Evolutionary conservation across 148 eudicot genomes (phyloP), one percentile per base, ranked within the genome.

Genomic region (Cornus suecica): DNA sequence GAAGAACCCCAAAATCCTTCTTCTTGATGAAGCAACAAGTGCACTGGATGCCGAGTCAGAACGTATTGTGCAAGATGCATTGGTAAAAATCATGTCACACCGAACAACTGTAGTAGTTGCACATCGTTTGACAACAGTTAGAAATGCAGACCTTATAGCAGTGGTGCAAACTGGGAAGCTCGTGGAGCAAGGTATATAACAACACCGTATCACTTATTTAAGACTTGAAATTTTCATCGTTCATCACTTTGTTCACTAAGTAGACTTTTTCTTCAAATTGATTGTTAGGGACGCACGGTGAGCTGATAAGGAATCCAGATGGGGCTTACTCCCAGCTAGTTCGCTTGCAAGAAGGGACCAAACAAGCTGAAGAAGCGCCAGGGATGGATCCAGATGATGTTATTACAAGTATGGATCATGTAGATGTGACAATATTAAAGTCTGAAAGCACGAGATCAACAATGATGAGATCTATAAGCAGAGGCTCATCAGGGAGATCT

Each of bases 41-140:
- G 98, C 98, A 8, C 83, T 93, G 6, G 97, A 93, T 81, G 91
- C 92, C 5, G 98, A 93, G 72, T 93, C 98, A 28, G 98, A 93
- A 73, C 90, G 92, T 9, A 64, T 87, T 31, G 98, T 93, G 13
- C 98, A 93, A 81, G 93, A 91, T 69, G 98, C 98, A 10, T 89
- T 93, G 32, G 93, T 89, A 51, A 89, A 88, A 16, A 81, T 89
- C 9, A 93, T 93, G 97, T 41, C 84, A 61, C 83, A 86, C 37
- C 69, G 97, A 77, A 93, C 98, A 27, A 93, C 98, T 14, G 87
- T 93, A 31, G 87, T 93, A 32, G 98, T 93, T 42, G 98, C 98
- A 14, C 97, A 93, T 83, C 87, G 97, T 18, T 62, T 93, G 71
- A 91, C 92, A 18, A 93, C 98, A 18, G 83, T 93, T 58, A 88